A percentile compares a stretch with the other conserved stretches of the same genome.
Evolutionary conservation across 169 alveolate species (phyloP).

Genomic region (Plasmodium knowlesi): DNA sequence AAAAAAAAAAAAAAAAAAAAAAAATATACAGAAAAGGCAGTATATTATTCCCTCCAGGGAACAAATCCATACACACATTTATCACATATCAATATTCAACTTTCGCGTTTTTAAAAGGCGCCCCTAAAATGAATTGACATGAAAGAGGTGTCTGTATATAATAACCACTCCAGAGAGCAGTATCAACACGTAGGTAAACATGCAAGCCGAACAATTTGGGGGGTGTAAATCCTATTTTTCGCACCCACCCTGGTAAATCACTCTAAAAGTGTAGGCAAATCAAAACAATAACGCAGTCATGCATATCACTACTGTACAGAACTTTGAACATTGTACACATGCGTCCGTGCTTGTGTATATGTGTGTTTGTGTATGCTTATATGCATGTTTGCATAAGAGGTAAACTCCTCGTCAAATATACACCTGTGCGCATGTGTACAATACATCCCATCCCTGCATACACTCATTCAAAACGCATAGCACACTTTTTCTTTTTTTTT

Average conservation of each 20-base stretch:
- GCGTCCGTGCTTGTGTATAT: neutral
- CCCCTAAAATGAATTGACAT: neutral
- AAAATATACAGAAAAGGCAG: neutral
- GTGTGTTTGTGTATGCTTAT: neutral
- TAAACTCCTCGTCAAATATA: neutral
- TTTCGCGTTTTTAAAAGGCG: neutral
- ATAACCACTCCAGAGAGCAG: neutral
- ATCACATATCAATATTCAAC: neutral
- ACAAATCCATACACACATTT: neutral
- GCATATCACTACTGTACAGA: neutral
- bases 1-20: neutral
- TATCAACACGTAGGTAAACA: neutral
- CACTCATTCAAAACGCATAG: neutral
- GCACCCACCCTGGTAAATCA: neutral
- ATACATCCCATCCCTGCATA: neutral
- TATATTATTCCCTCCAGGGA: neutral
- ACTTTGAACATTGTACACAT: neutral
- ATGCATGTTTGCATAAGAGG: neutral
- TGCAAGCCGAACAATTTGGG: neutral
- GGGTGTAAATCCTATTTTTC: neutral
- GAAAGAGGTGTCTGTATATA: neutral
- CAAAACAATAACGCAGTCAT: neutral
- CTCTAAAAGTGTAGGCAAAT: neutral
- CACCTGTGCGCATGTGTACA: neutral
- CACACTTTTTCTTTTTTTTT: neutral